Conservation (phyloP, 1,284 basidiomycete species). For the Lignosus rhinocerotis region DNA sequence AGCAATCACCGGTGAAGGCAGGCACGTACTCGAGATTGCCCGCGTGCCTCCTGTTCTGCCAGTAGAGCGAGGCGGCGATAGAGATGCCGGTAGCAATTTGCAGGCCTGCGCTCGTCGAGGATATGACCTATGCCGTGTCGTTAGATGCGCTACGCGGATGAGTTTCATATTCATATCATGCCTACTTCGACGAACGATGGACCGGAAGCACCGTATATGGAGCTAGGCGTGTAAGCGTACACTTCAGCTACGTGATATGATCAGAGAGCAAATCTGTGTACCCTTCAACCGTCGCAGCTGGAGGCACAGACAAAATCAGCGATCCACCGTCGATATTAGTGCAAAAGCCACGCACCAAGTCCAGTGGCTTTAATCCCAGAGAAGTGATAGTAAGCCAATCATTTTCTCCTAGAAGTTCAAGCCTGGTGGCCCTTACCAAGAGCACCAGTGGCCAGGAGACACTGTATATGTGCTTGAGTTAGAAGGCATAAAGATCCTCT, state of each 20-base stretch:
- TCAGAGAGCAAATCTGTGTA: neutral
- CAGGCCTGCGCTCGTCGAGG: conserved; percentile 9
- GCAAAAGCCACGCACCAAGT: neutral
- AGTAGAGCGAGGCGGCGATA: conserved; percentile 14
- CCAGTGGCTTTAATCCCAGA: neutral
- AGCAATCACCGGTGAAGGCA: neutral
- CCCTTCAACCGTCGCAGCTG: conserved; percentile 14
- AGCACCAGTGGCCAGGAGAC: conserved; percentile 7
- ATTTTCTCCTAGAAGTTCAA: neutral
- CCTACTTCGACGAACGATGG: conserved; percentile 11
- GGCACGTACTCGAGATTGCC: conserved; percentile 4
- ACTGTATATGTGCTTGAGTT: neutral
- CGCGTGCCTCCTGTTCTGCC: conserved; percentile 13
- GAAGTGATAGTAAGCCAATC: neutral
- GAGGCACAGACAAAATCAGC: neutral
- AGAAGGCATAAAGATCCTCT: neutral
- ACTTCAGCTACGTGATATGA: no score
- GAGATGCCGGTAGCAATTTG: conserved; percentile 13
- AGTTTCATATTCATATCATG: neutral
- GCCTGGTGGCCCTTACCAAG: conserved; percentile 2
- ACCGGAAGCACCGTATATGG: neutral
- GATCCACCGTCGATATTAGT: neutral
- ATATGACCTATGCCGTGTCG: conserved; percentile 6
- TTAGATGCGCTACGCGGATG: no score
- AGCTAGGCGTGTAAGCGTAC: neutral